Percentiles rank a stretch among this genome's conserved stretches.
Conservation (phyloP, 495 filamentous ascomycete species). For the Cairneyella variabilis region DNA sequence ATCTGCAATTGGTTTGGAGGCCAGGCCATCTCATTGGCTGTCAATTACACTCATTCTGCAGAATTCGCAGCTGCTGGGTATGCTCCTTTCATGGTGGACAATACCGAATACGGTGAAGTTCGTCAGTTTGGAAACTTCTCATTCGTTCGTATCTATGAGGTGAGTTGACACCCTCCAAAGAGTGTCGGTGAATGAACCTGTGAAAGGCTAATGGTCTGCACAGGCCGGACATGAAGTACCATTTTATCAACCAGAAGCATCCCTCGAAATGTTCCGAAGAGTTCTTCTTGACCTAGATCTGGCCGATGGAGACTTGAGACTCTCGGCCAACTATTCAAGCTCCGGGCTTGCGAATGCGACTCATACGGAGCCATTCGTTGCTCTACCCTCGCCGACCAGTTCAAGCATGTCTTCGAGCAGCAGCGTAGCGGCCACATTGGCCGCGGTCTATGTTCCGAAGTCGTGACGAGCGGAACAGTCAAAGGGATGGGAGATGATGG, state of each 20-base stretch:
- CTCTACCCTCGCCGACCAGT: slow-evolving; percentile 1
- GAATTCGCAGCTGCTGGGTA: slow-evolving; percentile 34
- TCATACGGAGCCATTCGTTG: slow-evolving; percentile 7
- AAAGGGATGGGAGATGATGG: neutral
- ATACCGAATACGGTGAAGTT: slow-evolving; percentile 43
- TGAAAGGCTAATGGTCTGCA: no score
- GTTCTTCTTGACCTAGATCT: slow-evolving; percentile 47
- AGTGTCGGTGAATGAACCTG: no score
- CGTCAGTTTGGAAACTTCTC: slow-evolving; percentile 59
- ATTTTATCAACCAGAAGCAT: slow-evolving; percentile 56
- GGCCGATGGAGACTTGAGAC: slow-evolving; percentile 41
- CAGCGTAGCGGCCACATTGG: neutral
- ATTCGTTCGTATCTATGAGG: slow-evolving; percentile 57
- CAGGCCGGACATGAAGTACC: slow-evolving; percentile 33
- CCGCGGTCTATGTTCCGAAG: neutral
- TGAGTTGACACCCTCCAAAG: slow-evolving; percentile 48
- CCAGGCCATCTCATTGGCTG: slow-evolving; percentile 2
- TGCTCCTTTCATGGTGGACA: slow-evolving; percentile 26
- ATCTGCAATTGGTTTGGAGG: slow-evolving; percentile 40
- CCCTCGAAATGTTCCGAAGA: slow-evolving; percentile 51
- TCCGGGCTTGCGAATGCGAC: slow-evolving; percentile 6
- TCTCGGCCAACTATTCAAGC: slow-evolving; percentile 5
- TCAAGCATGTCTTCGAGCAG: neutral
- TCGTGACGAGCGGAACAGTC: neutral
- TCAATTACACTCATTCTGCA: slow-evolving; percentile 32